Conservation (phyloP, 176 grass and related monocot species). For the Tillandsia fasciculata region DNA sequence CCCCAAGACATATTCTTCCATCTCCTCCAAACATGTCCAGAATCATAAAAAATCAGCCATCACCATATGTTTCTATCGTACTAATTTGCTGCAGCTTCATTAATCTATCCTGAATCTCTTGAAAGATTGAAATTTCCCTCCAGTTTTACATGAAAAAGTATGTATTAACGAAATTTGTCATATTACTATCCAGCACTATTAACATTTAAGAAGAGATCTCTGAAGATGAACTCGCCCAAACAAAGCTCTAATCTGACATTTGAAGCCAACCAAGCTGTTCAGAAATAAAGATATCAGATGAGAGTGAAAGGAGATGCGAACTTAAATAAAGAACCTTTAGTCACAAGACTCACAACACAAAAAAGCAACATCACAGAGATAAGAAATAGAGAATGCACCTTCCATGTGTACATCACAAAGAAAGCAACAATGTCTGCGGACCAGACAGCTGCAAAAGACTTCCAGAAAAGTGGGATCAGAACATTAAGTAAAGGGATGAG, state of each 20-base stretch:
- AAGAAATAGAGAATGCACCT: slow-evolving; percentile 38
- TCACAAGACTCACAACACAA: background rate
- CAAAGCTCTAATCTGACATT: slow-evolving; percentile 38
- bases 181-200: background rate
- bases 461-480: slow-evolving; percentile 74
- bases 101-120: background rate
- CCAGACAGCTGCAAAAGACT: slow-evolving; percentile 87
- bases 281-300: slow-evolving; percentile 12
- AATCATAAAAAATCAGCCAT: too few species aligned
- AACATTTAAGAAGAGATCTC: background rate
- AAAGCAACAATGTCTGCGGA: slow-evolving; percentile 83
- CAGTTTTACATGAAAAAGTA: background rate
- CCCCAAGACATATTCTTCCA: background rate
- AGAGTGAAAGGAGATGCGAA: background rate
- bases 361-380: background rate
- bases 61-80: background rate
- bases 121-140: background rate
- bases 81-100: background rate
- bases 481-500: slow-evolving; percentile 76
- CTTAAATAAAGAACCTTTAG: background rate
- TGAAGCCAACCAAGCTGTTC: slow-evolving; percentile 84
- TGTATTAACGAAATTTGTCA: background rate
- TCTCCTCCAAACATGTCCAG: background rate
- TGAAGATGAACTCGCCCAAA: background rate
- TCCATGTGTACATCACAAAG: slow-evolving; percentile 91